Evolutionary conservation across 2,329 filamentous ascomycete species (phyloP).

Genomic region (Fusarium subglutinans): DNA sequence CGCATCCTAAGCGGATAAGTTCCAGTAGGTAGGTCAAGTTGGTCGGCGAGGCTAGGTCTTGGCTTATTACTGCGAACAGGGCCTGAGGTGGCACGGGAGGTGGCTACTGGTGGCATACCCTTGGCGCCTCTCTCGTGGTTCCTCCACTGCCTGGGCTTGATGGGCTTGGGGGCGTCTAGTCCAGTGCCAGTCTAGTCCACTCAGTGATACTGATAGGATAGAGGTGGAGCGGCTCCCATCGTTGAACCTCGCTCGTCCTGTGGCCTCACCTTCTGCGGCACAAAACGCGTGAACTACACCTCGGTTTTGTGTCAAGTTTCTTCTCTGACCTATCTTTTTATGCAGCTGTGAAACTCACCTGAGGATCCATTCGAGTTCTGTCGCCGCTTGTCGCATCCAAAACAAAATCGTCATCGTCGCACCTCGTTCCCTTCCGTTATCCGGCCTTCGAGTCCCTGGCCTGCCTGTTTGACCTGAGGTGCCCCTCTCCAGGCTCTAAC

Average conservation of each 20-base stretch:
- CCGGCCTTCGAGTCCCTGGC: conserved; percentile 4
- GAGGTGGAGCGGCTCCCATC: conserved; percentile 39
- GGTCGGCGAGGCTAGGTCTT: conserved; percentile 35
- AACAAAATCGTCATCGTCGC: conserved; percentile 28
- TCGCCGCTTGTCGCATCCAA: conserved; percentile 24
- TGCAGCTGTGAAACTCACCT: conserved; percentile 42
- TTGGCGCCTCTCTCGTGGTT: conserved; percentile 32
- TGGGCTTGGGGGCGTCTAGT: conserved; percentile 20
- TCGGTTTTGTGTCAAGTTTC: conserved; percentile 43
- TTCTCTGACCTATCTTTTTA: conserved; percentile 40
- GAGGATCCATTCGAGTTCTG: conserved; percentile 30
- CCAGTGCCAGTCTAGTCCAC: conserved; percentile 28
- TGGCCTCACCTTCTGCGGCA: conserved; percentile 46
- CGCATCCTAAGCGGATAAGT: conserved; percentile 2
- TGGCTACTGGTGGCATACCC: conserved; percentile 37
- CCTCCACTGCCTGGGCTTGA: not conserved
- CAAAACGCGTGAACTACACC: conserved; percentile 44
- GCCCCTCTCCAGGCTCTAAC: conserved; percentile 10
- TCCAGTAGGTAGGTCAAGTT: not conserved
- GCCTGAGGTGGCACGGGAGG: conserved; percentile 30
- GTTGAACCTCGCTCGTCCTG: conserved; percentile 38
- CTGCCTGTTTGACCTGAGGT: not conserved
- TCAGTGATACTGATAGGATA: conserved; percentile 10
- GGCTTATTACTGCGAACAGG: conserved; percentile 35
- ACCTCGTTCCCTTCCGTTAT: conserved; percentile 28